Evolutionary conservation across 2,329 filamentous ascomycete species (phyloP).

Genomic region (Thermothelomyces thermophilus): DNA sequence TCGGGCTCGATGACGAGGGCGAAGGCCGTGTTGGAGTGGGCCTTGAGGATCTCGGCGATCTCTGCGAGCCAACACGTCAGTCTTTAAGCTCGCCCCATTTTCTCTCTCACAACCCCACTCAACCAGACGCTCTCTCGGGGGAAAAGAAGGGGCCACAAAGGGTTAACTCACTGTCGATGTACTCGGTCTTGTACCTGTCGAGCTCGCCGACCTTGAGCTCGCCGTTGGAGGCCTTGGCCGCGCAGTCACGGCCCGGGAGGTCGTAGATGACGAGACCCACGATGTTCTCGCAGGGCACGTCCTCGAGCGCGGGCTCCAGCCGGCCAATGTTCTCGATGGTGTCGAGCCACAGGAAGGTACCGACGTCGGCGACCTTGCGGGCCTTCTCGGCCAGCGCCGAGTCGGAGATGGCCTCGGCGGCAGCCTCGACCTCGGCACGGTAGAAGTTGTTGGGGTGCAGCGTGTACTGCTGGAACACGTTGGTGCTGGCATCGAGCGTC

Average conservation of each 20-base stretch:
- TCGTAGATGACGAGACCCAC: slow-evolving; percentile 54
- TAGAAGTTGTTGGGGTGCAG: slow-evolving; percentile 36
- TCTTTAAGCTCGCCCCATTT: not conserved
- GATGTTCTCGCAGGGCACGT: slow-evolving; percentile 34
- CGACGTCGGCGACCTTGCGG: slow-evolving; percentile 33
- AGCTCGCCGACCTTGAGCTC: slow-evolving; percentile 51
- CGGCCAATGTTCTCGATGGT: slow-evolving; percentile 34
- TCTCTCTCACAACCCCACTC: no score
- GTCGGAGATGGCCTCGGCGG: slow-evolving; percentile 28
- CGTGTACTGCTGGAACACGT: slow-evolving; percentile 34
- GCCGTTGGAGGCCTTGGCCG: slow-evolving; percentile 57
- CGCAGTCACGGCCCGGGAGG: slow-evolving; percentile 57
- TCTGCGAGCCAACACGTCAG: slow-evolving; percentile 24
- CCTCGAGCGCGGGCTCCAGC: slow-evolving; percentile 32
- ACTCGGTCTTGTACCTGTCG: slow-evolving; percentile 36
- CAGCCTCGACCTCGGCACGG: slow-evolving; percentile 33
- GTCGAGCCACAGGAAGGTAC: slow-evolving; percentile 38
- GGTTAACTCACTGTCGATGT: slow-evolving; percentile 33
- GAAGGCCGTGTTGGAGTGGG: slow-evolving; percentile 46
- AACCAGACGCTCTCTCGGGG: not conserved
- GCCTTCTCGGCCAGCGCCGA: slow-evolving; percentile 28
- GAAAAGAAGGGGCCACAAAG: no score
- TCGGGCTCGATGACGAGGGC: slow-evolving; percentile 50
- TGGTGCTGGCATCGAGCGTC: slow-evolving; percentile 34
- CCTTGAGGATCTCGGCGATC: slow-evolving; percentile 46